Evolutionary conservation across 176 grass and related monocot genomes (phyloP).

Genomic region (Avena atlantica): DNA sequence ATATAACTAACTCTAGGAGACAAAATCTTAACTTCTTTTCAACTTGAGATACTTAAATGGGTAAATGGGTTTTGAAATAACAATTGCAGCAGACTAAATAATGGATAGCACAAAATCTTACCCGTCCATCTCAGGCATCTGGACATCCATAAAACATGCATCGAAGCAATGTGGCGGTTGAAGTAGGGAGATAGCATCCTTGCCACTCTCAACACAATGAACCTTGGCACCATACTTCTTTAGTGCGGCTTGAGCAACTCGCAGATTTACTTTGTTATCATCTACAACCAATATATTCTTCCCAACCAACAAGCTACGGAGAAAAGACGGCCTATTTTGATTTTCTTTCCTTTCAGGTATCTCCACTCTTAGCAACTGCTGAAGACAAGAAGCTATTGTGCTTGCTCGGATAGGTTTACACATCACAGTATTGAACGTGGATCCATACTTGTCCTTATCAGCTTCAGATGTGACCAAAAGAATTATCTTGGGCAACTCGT

Average conservation of each 20-base stretch:
- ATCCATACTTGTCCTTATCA: constrained; percentile 58
- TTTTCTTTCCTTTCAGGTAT: constrained; percentile 59
- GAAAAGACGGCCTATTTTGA: constrained; percentile 56
- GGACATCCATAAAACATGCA: constrained; percentile 98
- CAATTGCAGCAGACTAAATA: neutral
- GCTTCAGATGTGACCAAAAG: constrained; percentile 80
- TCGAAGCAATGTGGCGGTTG: constrained; percentile 78
- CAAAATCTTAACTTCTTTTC: neutral
- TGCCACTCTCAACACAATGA: constrained; percentile 88
- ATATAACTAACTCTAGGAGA: neutral
- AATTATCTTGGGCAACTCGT: constrained; percentile 61
- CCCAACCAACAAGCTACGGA: constrained; percentile 67
- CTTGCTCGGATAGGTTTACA: constrained; percentile 89
- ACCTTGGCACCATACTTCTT: constrained; percentile 89
- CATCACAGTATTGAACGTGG: constrained; percentile 70
- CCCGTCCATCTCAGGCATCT: constrained; percentile 99
- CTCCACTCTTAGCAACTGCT: constrained; percentile 65
- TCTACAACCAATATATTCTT: constrained; percentile 98
- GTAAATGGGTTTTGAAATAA: neutral
- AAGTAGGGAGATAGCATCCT: constrained; percentile 70
- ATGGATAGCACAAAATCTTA: constrained; percentile 53
- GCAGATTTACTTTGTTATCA: constrained; percentile 94
- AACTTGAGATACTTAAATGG: neutral
- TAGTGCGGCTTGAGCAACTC: constrained; percentile 76
- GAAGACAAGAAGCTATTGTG: constrained; percentile 84